A percentile compares a stretch with the other conserved stretches of the same genome.
These are phyloP conservation scores for Penicillium manginii DNA, from an alignment of 495 filamentous ascomycete species.

Conservation along the genomic window DNA sequence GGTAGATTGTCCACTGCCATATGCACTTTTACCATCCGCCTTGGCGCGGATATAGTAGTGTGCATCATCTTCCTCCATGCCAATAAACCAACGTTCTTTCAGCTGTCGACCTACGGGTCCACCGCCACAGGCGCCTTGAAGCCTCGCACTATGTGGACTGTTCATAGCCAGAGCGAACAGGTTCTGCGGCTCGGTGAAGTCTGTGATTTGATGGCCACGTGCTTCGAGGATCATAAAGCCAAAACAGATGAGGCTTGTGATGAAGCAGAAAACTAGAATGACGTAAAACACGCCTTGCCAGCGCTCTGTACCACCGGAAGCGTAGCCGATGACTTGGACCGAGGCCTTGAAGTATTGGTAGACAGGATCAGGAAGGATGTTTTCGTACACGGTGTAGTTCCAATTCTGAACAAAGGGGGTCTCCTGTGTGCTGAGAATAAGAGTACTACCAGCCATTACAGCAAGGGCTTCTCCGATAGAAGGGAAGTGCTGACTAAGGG, in stretches of 20 bases:
- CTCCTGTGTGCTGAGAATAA: constrained; percentile 55
- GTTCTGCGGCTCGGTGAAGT: constrained; percentile 77
- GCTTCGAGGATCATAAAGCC: constrained; percentile 55
- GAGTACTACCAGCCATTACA: constrained; percentile 65
- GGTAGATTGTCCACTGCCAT: constrained; percentile 2
- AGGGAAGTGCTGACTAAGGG: constrained; percentile 50
- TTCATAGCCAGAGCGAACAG: constrained; percentile 72
- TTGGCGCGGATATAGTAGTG: constrained; percentile 45
- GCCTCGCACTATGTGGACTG: constrained; percentile 56
- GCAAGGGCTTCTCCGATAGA: constrained; percentile 69
- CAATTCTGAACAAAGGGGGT: constrained; percentile 62
- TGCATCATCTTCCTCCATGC: constrained; percentile 41
- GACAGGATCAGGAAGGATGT: constrained; percentile 38
- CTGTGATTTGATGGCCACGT: constrained; percentile 62
- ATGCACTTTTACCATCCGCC: constrained; percentile 22
- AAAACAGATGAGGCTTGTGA: constrained; percentile 65
- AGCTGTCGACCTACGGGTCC: constrained; percentile 59
- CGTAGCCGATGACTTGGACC: constrained; percentile 62
- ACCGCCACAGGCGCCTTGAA: constrained; percentile 67
- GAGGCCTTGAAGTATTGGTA: constrained; percentile 60
- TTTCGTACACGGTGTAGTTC: constrained; percentile 45
- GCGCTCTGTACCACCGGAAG: constrained; percentile 55
- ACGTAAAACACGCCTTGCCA: constrained; percentile 68
- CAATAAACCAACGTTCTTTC: constrained; percentile 62
- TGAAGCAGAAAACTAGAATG: constrained; percentile 63